Conservation (phyloP, 2,329 filamentous ascomycete genomes). For the Xylaria sp. region DNA sequence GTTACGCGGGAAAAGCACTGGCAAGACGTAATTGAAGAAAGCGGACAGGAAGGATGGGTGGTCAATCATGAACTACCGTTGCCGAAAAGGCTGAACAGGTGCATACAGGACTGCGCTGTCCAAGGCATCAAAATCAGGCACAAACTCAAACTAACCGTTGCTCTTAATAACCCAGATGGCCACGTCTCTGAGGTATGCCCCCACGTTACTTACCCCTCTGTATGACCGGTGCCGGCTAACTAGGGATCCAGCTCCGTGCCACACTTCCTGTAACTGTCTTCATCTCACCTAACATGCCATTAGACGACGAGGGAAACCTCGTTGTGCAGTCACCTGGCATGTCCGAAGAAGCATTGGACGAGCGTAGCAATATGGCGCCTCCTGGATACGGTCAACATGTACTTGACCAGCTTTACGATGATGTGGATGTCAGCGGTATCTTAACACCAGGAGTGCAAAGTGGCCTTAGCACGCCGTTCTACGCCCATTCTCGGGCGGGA, state of each 20-base stretch:
- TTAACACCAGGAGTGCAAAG: constrained; percentile 72
- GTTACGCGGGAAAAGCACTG: constrained; percentile 70
- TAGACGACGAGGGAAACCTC: constrained; percentile 87
- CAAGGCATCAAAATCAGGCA: constrained; percentile 92
- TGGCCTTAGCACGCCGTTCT: constrained; percentile 83
- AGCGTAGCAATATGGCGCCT: constrained; percentile 72
- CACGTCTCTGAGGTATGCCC: constrained; percentile 85
- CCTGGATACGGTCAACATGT: constrained; percentile 91
- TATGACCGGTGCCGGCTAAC: constrained; percentile 35
- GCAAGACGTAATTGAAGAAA: constrained; percentile 74
- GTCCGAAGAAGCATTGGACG: constrained; percentile 55
- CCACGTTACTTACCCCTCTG: not conserved
- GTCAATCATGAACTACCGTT: constrained; percentile 73
- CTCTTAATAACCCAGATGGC: constrained; percentile 92
- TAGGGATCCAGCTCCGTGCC: constrained; percentile 73
- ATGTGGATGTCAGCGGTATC: constrained; percentile 83
- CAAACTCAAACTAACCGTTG: constrained; percentile 90
- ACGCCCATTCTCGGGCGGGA: constrained; percentile 74
- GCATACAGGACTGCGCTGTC: constrained; percentile 88
- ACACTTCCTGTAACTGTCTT: constrained; percentile 92
- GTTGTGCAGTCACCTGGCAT: constrained; percentile 67
- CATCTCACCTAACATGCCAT: constrained; percentile 91
- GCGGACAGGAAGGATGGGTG: constrained; percentile 72
- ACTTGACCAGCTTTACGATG: constrained; percentile 89
- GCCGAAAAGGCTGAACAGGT: constrained; percentile 82